These are phyloP conservation scores for Eucalyptus erythrocorys DNA, from an alignment of 345 rosid genomes.

Conservation along the genomic window DNA sequence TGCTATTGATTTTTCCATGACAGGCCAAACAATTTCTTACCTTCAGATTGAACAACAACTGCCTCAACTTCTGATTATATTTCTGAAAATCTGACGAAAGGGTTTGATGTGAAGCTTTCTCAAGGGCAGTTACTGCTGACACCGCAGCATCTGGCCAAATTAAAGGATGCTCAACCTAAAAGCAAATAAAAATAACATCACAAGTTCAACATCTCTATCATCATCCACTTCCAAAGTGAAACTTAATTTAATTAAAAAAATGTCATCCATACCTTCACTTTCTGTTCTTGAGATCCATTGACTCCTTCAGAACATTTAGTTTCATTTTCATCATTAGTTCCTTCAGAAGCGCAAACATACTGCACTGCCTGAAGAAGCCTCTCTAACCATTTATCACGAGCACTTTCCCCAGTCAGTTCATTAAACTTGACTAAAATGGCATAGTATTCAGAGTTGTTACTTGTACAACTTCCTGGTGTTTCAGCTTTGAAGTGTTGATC, in stretches of 20 bases:
- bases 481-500: slow-evolving; percentile 45
- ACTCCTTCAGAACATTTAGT: slow-evolving; percentile 9
- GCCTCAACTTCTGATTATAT: slow-evolving; percentile 84
- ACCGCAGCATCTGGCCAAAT: slow-evolving; percentile 91
- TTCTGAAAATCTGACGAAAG: slow-evolving; percentile 70
- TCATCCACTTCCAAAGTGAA: neutral
- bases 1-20: neutral
- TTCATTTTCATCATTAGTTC: slow-evolving; percentile 15
- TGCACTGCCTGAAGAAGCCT: slow-evolving; percentile 78
- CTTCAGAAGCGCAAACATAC: slow-evolving; percentile 42
- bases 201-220: neutral
- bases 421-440: slow-evolving; percentile 44
- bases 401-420: slow-evolving; percentile 61
- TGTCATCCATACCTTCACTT: slow-evolving; percentile 18
- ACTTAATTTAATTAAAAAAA: neutral
- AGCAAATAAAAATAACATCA: neutral
- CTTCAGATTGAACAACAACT: slow-evolving; percentile 80
- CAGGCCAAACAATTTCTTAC: slow-evolving; percentile 14
- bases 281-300: slow-evolving; percentile 37
- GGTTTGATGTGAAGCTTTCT: slow-evolving; percentile 67
- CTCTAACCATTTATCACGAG: slow-evolving; percentile 84
- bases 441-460: slow-evolving; percentile 38
- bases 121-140: slow-evolving; percentile 66
- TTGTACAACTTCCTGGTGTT: slow-evolving; percentile 78
- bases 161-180: slow-evolving; percentile 42